Base-by-base conservation (phyloP, 2,329 filamentous ascomycete genomes). In the Chaetomium olivaceum region DNA sequence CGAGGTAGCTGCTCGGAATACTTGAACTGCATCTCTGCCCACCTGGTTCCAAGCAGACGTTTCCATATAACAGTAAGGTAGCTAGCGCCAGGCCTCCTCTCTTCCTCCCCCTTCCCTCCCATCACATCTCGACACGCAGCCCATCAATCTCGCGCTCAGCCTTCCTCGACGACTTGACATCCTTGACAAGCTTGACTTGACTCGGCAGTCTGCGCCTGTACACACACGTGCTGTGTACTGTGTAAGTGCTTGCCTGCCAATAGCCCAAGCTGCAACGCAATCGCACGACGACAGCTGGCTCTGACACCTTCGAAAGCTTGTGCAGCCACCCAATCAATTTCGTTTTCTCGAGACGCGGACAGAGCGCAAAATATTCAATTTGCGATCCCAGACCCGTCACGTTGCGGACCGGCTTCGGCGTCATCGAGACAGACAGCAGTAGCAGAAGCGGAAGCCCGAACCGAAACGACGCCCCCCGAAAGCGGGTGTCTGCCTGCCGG, bases 1-100 rank as follows among this genome's bases (percentile, higher is more conserved):
- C 33, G 43, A 48, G 29, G 51, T 52, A 58, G 56, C 57, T 46
- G 55, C 11, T 48, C 56, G 55, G n/a, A 64, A 62, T 61, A 61
- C 61, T 58, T 63, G 61, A 66, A n/a, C 39, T 43, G 16, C 39
- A 1, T 43, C 48, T 19, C 21, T 23, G 29, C 33, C 48, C 54
- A 12, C 39, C 16, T 4, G 25, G 19, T 46, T 46, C 39, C 16
- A 16, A 43, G 16, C 39, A 43, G 16, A 43, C 16, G 16, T 43
- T 39, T 43, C 27, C 27, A 29, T 29, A 50, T 59, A 54, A 58
- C 55, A 62, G n/a, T 23, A n/a, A n/a, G n/a, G n/a, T n/a, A 29
- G 48, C 25, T 43, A 19, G 59, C 58, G 52, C 58, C 62, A 43
- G 29, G 39, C 21, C 56, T 59, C 33, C 14, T 59, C 5, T n/a